A percentile compares a stretch with the other conserved stretches of the same genome.
These are phyloP conservation scores for Magnusiomyces paraingens DNA, from an alignment of 1,139 yeast genomes.

Conservation along the genomic window DNA sequence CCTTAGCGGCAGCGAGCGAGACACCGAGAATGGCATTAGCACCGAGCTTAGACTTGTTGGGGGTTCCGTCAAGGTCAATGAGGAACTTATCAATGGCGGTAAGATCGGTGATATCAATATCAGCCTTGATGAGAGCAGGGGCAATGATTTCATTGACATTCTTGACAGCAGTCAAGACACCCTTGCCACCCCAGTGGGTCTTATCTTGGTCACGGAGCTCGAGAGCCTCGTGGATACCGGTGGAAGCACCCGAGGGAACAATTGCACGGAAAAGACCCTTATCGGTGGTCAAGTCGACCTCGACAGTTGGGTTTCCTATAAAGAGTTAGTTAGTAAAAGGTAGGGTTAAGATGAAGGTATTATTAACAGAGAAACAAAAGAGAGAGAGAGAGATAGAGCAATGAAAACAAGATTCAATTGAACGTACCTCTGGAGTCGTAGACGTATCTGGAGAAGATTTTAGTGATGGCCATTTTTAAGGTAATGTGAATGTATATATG, in stretches of 20 bases:
- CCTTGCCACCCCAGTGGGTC: constrained; percentile 92
- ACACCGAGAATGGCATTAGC: constrained; percentile 96
- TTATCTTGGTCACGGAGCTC: constrained; percentile 95
- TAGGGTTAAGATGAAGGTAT: too few relatives aligned
- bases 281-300: constrained; percentile 83
- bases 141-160: constrained; percentile 87
- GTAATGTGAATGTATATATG: neutral
- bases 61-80: constrained; percentile 77
- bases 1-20: constrained; percentile 87
- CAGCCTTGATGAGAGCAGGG: constrained; percentile 73
- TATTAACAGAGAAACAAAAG: neutral
- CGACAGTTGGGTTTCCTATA: constrained; percentile 80
- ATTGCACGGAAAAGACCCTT: constrained; percentile 86
- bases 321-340: neutral
- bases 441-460: constrained; percentile 84
- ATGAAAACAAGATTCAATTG: neutral
- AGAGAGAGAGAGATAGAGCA: neutral
- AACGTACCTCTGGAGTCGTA: constrained; percentile 86
- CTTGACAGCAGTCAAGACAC: constrained; percentile 86
- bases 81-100: constrained; percentile 72
- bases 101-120: constrained; percentile 74
- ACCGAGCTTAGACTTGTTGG: constrained; percentile 90
- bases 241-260: constrained; percentile 96
- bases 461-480: constrained; percentile 46
- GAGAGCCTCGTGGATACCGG: constrained; percentile 91